Percentiles rank a stretch among this genome's conserved stretches.
Evolutionary conservation across 306 rosid genomes (phyloP).

Genomic region (Albizia julibrissin): DNA sequence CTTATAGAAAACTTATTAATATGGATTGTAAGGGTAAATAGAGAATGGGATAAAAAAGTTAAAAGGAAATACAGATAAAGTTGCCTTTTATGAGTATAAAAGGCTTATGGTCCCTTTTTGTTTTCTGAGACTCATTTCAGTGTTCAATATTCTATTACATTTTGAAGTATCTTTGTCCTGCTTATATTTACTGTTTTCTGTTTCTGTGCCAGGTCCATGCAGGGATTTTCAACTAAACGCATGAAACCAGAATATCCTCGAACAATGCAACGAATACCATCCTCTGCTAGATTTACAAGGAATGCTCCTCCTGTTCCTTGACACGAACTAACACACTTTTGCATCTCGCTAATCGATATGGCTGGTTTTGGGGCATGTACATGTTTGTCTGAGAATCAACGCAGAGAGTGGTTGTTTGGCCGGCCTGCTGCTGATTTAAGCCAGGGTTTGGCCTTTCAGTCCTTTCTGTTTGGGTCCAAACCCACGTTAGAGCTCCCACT

Average conservation of each 20-base stretch:
- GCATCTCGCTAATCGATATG: conserved; percentile 41
- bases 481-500: conserved; percentile 37
- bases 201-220: conserved; percentile 53
- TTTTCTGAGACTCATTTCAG: background rate
- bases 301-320: conserved; percentile 89
- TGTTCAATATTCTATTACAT: conserved; percentile 6
- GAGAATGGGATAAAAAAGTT: background rate
- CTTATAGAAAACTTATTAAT: background rate
- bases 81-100: conserved; percentile 4
- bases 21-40: background rate
- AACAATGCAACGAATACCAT: conserved; percentile 62
- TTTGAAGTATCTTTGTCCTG: background rate
- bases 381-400: conserved; percentile 45
- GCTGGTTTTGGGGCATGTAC: conserved; percentile 44
- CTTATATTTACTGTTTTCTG: conserved; percentile 9
- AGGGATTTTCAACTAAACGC: conserved; percentile 74
- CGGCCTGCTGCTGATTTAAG: conserved; percentile 34
- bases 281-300: conserved; percentile 80
- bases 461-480: conserved; percentile 28
- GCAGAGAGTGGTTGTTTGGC: conserved; percentile 33
- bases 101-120: background rate
- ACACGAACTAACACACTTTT: conserved; percentile 33
- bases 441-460: conserved; percentile 30
- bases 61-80: conserved; percentile 8
- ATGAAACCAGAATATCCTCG: conserved; percentile 81